A percentile compares a stretch with the other conserved stretches of the same genome.
Evolutionary conservation across 352 stramenopile species (phyloP).

Genomic region (Thalassiosira pacifica): DNA sequence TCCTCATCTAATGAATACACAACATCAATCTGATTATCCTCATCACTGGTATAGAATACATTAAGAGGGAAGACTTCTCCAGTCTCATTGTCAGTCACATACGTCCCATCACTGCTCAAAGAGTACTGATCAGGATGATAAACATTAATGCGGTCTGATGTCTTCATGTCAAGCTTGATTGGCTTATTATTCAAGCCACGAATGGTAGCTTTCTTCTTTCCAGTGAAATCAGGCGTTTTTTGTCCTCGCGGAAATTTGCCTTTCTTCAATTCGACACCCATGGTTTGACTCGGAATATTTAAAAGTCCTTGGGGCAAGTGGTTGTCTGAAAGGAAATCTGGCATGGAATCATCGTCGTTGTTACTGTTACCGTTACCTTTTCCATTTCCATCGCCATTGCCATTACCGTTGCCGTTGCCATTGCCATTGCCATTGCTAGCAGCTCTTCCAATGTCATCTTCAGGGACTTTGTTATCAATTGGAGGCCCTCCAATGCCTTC

Average conservation of each 20-base stretch:
- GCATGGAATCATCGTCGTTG: neutral
- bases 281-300: neutral
- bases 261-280: too few species aligned
- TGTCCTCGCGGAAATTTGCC: neutral
- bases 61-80: neutral
- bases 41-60: too few species aligned
- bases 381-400: too few species aligned
- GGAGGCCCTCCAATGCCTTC: too few species aligned
- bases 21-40: too few species aligned
- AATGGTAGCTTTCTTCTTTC: neutral
- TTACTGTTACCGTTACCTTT: too few species aligned
- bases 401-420: too few species aligned
- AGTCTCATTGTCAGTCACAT: neutral
- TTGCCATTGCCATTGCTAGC: too few species aligned
- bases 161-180: neutral
- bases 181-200: neutral
- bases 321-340: neutral
- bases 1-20: too few species aligned
- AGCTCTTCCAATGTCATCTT: too few species aligned
- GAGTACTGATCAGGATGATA: neutral
- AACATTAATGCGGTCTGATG: neutral
- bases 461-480: too few species aligned
- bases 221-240: neutral
- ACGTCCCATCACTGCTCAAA: neutral
- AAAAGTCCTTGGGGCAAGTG: neutral